These are phyloP conservation scores for Dichotomocladium elegans DNA, from an alignment of 371 early-diverging fungal genomes.

Conservation along the genomic window DNA sequence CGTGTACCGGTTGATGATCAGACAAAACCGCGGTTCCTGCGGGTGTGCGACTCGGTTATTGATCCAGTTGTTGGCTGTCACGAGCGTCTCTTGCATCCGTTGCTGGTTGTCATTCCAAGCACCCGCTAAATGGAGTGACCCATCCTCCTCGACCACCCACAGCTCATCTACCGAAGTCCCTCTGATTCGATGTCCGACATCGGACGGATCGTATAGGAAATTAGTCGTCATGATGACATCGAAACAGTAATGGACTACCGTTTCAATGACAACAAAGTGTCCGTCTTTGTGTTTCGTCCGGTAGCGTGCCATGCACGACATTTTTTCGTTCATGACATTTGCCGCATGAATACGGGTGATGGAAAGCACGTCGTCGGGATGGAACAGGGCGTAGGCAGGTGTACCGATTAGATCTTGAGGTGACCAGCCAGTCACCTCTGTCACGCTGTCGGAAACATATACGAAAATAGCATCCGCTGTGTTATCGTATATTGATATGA, in stretches of 20 bases:
- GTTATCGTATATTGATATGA: slow-evolving; percentile 56
- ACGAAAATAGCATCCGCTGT: slow-evolving; percentile 38
- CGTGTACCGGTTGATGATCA: slow-evolving; percentile 38
- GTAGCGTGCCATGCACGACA: slow-evolving; percentile 28
- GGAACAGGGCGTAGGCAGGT: slow-evolving; percentile 41
- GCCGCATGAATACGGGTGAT: slow-evolving; percentile 32
- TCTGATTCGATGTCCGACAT: slow-evolving; percentile 18
- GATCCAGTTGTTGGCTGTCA: slow-evolving; percentile 17
- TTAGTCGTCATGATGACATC: slow-evolving; percentile 28
- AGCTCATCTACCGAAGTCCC: slow-evolving; percentile 27
- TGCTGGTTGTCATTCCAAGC: slow-evolving; percentile 30
- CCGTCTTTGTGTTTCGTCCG: slow-evolving; percentile 35
- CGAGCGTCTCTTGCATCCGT: slow-evolving; percentile 10
- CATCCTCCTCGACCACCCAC: slow-evolving; percentile 15
- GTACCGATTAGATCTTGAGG: slow-evolving; percentile 49
- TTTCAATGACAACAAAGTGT: slow-evolving; percentile 22
- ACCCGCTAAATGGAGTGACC: slow-evolving; percentile 18
- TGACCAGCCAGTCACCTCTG: slow-evolving; percentile 42
- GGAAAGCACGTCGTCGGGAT: slow-evolving; percentile 37
- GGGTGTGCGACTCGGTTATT: slow-evolving; percentile 9
- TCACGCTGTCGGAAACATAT: slow-evolving; percentile 50
- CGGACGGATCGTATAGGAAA: slow-evolving; percentile 14
- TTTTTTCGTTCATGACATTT: slow-evolving; percentile 45
- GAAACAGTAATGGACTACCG: slow-evolving; percentile 34
- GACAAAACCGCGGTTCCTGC: slow-evolving; percentile 24